These are phyloP conservation scores for Candolleomyces efflorescens DNA, from an alignment of 768 basidiomycete species.

Conservation along the genomic window DNA sequence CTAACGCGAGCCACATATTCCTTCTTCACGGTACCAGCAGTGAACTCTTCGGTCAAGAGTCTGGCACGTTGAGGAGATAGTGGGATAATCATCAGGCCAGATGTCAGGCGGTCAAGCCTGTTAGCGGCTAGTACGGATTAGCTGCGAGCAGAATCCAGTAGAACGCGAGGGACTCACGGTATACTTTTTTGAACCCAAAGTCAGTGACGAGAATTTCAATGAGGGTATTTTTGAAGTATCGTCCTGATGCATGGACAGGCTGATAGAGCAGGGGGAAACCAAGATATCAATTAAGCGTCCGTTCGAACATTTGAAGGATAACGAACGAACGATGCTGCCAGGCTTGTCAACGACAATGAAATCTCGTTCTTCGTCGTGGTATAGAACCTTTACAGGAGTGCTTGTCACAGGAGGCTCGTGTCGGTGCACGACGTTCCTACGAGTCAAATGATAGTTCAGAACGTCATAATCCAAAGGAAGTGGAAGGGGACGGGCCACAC, in stretches of 20 bases:
- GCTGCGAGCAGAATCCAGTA: not conserved
- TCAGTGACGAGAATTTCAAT: slow-evolving; percentile 83
- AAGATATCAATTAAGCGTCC: slow-evolving; percentile 10
- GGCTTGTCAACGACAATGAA: slow-evolving; percentile 97
- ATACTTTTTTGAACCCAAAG: slow-evolving; percentile 75
- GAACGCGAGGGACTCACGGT: slow-evolving; percentile 53
- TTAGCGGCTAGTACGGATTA: slow-evolving; percentile 70
- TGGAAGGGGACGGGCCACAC: slow-evolving; percentile 40
- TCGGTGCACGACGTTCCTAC: slow-evolving; percentile 88
- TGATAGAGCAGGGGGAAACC: slow-evolving; percentile 22
- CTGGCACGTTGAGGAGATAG: slow-evolving; percentile 66
- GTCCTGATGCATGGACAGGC: slow-evolving; percentile 91
- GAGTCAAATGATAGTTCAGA: not conserved
- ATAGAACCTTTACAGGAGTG: slow-evolving; percentile 73
- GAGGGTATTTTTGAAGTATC: slow-evolving; percentile 86
- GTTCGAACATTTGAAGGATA: not conserved
- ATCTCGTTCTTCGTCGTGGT: slow-evolving; percentile 71
- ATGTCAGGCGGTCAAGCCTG: slow-evolving; percentile 89
- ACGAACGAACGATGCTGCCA: slow-evolving; percentile 81
- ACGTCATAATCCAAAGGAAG: slow-evolving; percentile 3
- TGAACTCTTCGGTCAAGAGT: slow-evolving; percentile 74
- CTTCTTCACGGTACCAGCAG: slow-evolving; percentile 77
- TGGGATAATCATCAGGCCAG: slow-evolving; percentile 93
- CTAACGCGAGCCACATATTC: slow-evolving; percentile 88
- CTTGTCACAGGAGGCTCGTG: slow-evolving; percentile 95